Evolutionary conservation across 768 basidiomycete genomes (phyloP).

Genomic region (Chalciporus piperatus): DNA sequence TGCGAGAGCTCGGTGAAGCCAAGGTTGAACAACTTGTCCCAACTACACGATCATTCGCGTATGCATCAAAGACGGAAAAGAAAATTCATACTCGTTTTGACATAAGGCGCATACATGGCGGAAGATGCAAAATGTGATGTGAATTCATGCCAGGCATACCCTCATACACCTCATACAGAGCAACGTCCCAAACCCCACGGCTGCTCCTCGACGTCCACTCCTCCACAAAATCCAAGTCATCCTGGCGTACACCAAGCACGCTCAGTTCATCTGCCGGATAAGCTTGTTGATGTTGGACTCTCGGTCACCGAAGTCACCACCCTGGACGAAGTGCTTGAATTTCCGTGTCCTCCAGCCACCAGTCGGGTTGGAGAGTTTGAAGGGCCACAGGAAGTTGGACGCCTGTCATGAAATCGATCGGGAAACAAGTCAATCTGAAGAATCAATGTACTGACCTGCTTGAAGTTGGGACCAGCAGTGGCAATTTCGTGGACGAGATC

Average conservation of each 20-base stretch:
- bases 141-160: slow-evolving; percentile 34
- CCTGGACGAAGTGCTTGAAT: slow-evolving; percentile 95
- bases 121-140: slow-evolving; percentile 15
- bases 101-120: slow-evolving; percentile 28
- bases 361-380: slow-evolving; percentile 99
- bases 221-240: slow-evolving; percentile 1
- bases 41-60: not conserved
- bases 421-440: not conserved
- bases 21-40: too few species aligned
- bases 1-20: too few species aligned
- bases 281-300: slow-evolving; percentile 97
- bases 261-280: slow-evolving; percentile 90
- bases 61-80: not conserved
- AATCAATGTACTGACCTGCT: slow-evolving; percentile 63
- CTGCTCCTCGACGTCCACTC: slow-evolving; percentile 2
- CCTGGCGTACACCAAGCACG: not conserved
- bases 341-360: slow-evolving; percentile 98
- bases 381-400: slow-evolving; percentile 98
- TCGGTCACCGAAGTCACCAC: slow-evolving; percentile 97
- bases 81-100: slow-evolving; percentile 25
- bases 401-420: slow-evolving; percentile 41
- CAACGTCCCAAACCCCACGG: slow-evolving; percentile 11
- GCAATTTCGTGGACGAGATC: slow-evolving; percentile 97
- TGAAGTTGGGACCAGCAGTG: slow-evolving; percentile 97
- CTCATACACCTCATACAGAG: slow-evolving; percentile 24